phyloP scores from a whole-genome alignment of 345 rosid species.

The Rhodamnia argentea region DNA sequence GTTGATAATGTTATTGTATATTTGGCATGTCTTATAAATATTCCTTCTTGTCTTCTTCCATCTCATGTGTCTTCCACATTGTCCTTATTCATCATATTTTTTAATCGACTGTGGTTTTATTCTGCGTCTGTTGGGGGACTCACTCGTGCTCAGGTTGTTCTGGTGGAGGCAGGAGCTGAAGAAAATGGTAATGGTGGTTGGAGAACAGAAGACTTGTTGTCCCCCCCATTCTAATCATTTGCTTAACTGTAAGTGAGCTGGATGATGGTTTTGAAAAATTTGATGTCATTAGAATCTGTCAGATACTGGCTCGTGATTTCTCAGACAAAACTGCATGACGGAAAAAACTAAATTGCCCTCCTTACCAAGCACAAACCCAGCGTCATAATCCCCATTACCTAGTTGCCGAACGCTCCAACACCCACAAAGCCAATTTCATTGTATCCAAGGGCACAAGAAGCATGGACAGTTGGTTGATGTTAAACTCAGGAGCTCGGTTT shows the following conservation, averaged over 20 bases:
- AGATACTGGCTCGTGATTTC: background rate
- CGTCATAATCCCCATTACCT: background rate
- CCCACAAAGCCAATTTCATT: background rate
- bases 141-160: background rate
- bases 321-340: background rate
- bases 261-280: background rate
- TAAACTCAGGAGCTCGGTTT: background rate
- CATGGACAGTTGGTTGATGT: background rate
- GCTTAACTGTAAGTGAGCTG: background rate
- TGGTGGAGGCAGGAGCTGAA: background rate
- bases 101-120: background rate
- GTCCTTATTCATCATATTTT: background rate
- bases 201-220: background rate
- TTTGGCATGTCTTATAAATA: background rate
- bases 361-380: background rate
- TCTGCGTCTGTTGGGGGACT: background rate
- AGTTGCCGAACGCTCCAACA: background rate
- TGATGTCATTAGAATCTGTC: background rate
- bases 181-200: background rate
- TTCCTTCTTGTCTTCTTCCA: background rate
- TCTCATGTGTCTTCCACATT: background rate
- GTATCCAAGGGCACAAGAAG: background rate
- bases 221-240: background rate
- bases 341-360: background rate
- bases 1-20: constrained; percentile 1